phyloP scores from a whole-genome alignment of 208 protist genomes.

The Wallacemonas collosoma region DNA sequence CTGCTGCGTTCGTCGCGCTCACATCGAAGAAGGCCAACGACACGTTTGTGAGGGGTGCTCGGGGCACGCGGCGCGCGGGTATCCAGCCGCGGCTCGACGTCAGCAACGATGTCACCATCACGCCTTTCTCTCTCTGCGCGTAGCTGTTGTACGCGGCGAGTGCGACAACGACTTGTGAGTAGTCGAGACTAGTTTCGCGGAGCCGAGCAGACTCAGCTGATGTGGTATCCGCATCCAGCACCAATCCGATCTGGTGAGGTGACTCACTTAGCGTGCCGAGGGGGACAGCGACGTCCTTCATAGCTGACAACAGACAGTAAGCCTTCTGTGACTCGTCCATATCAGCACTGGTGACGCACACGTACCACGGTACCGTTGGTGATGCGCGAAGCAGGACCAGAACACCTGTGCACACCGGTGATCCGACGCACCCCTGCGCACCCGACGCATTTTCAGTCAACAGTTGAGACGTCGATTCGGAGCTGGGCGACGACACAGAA shows the following conservation, averaged over 20 bases:
- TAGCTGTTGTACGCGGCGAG: neutral
- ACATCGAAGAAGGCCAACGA: slow-evolving; percentile 1
- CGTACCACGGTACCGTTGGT: neutral
- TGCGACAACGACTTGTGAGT: neutral
- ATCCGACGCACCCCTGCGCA: neutral
- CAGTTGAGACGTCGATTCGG: no score
- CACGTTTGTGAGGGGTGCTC: neutral
- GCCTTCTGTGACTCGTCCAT: neutral
- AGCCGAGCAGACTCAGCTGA: neutral
- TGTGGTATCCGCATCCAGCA: neutral
- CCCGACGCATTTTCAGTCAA: neutral
- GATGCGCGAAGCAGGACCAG: neutral
- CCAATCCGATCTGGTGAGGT: neutral
- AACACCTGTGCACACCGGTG: neutral
- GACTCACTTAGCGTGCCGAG: neutral
- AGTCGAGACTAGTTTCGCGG: neutral
- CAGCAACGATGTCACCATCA: neutral
- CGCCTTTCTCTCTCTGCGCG: neutral
- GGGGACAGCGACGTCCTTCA: neutral
- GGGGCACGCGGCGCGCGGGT: neutral
- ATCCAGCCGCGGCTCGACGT: slow-evolving; percentile 4
- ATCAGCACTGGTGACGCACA: neutral
- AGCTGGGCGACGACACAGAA: no score
- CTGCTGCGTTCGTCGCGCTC: neutral
- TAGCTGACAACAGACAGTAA: neutral